Base-by-base conservation (phyloP, 495 filamentous ascomycete genomes). In the Staphylotrichum tortipilum region DNA sequence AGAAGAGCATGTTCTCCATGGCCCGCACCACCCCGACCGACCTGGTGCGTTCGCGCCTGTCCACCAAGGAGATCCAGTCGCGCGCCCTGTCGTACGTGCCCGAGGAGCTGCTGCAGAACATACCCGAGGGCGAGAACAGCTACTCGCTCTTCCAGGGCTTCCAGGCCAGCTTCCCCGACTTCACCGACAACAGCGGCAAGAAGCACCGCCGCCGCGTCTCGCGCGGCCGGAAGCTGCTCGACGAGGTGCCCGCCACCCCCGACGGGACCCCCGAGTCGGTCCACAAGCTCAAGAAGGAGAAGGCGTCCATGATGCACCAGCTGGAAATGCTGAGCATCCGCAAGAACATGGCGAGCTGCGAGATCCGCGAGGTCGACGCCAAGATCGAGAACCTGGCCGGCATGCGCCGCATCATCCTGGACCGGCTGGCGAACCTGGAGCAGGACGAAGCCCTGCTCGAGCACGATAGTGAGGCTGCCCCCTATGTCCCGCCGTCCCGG, bases 61-160 rank as follows among this genome's bases (percentile, higher is more conserved):
- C 89, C 11, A 86, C 85, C 18, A 68, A 82, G 47, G 92, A 99
- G 72, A 96, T 99, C 56, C 88, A 95, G 68, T 90, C 94, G 55
- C 86, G 92, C 40, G 92, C 94, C 30, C 70, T 96, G 36, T 82
- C 88, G 18, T 91, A 85, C 62, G 68, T 99, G 33, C 84, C 94
- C 36, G 92, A 97, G 65, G 89, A 95, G 40, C 79, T 99, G 50
- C 80, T 99, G 26, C 67, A 66, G 26, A 86, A 94, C 61, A 86
- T 96, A 28, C 92, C 92, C 56, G 88, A 94, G 52, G 78, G 82
- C 55, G 80, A 81, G 38, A 92, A 86, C 65, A 70, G 80, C 21
- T 99, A 92, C 68, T 95, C 89, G 10, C 73, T 99, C 6, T 96
- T 99, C 65, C 85, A 99, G 68, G 92, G 94, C 54, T 99, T 99